phyloP scores from a whole-genome alignment of 257 asterid species.

The Paraleonurus japonicus region DNA sequence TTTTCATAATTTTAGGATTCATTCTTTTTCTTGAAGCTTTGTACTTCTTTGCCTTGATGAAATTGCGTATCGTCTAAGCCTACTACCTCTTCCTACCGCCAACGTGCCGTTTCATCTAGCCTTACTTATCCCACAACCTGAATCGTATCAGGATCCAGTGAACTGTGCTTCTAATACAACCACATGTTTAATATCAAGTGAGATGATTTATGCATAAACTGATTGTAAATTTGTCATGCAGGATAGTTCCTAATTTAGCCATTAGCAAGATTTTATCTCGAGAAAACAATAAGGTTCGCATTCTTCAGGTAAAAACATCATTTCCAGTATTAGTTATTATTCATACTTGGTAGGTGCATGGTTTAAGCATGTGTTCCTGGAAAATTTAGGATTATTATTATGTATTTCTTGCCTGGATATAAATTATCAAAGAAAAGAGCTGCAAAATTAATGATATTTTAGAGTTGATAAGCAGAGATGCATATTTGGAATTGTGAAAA shows the following conservation, averaged over 20 bases:
- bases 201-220: not conserved
- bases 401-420: not conserved
- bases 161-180: not conserved
- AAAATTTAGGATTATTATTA: not conserved
- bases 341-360: not conserved
- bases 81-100: no score
- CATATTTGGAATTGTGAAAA: slow-evolving; percentile 3
- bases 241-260: slow-evolving; percentile 95
- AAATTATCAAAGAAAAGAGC: not conserved
- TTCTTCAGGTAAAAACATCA: slow-evolving; percentile 67
- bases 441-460: not conserved
- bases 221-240: no score
- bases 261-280: slow-evolving; percentile 91
- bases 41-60: not conserved
- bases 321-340: not conserved
- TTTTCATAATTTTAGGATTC: not conserved
- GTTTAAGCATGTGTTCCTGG: not conserved
- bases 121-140: not conserved
- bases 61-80: not conserved
- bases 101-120: not conserved
- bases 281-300: slow-evolving; percentile 87
- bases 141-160: no score
- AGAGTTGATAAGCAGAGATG: not conserved
- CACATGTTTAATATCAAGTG: no score
- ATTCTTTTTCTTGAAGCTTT: not conserved